Percentiles rank a stretch among this genome's conserved stretches.
Evolutionary conservation across 371 early-diverging fungal genomes (phyloP).

Genomic region (Dichotomocladium elegans): DNA sequence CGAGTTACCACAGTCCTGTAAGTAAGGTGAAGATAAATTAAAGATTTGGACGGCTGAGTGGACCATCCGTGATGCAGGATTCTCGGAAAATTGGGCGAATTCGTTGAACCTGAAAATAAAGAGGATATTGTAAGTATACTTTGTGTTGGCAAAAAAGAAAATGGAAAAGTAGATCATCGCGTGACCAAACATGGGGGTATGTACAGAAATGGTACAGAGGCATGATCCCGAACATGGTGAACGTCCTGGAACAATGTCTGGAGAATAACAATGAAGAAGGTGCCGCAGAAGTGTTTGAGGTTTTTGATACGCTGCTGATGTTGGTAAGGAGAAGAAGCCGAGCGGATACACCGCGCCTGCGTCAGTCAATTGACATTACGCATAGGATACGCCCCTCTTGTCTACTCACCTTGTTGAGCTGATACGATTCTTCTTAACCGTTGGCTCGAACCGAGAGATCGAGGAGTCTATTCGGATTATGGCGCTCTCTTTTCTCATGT

Average conservation of each 20-base stretch:
- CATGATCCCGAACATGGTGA: constrained; percentile 81
- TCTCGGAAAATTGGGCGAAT: constrained; percentile 83
- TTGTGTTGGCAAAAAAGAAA: not conserved
- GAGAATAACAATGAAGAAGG: constrained; percentile 66
- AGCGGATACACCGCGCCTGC: not conserved
- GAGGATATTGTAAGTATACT: constrained; percentile 60
- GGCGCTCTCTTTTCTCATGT: constrained; percentile 83
- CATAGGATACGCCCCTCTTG: constrained; percentile 74
- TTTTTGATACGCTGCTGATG: constrained; percentile 77
- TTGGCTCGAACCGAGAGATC: constrained; percentile 64
- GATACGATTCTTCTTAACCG: constrained; percentile 71
- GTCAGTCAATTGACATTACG: not conserved
- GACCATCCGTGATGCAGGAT: constrained; percentile 36
- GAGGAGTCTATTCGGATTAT: constrained; percentile 71
- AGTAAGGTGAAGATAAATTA: too few relatives aligned
- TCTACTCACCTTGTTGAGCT: constrained; percentile 73
- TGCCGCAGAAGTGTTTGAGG: constrained; percentile 76
- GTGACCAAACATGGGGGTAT: not conserved
- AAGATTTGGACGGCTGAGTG: too few relatives aligned
- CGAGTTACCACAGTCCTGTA: constrained; percentile 74
- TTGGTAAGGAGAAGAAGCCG: constrained; percentile 47
- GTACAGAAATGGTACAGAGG: constrained; percentile 58
- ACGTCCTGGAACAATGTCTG: constrained; percentile 75
- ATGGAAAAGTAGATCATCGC: not conserved
- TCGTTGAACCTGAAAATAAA: constrained; percentile 69